Base-by-base conservation (phyloP, 164 flowering plant species). In the Cinnamomum chago region DNA sequence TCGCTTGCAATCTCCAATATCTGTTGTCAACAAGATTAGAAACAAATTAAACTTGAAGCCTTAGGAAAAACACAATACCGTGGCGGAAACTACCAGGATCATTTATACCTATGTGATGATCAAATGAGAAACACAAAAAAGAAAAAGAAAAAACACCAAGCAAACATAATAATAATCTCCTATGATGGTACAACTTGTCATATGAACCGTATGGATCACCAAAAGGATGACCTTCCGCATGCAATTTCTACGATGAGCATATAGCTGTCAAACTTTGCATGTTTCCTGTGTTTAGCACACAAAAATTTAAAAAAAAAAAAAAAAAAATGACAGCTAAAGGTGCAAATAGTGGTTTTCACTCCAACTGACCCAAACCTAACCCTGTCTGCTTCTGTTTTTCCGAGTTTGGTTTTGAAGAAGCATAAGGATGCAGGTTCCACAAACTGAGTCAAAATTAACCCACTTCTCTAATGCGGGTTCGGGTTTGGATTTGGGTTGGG, bases 1-100 rank as follows among this genome's bases (percentile, higher is more conserved):
- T 93, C 98, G 77, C 70, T 76, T 5, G 90, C 83, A 78, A 95
- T 85, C 72, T 91, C 97, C 75, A 82, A 80, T 79, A 95, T 84
- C 99, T 95, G 89, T 62, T 81, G 79, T 27, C 5, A 10, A 30
- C 7, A 55, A 24, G 24, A 52, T 30, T 15, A 14, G 60, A 18
- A 15, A 14, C 5, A 20, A 55, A 20, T 17, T 3, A 55, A 17
- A 55, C 20, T 55, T 55, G n/a, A 13, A 15, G 17, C 18, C 60
- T 55, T 55, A 14, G n/a, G 60, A 3, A 55, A 30, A 30, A 30
- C 6, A 30, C 35, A 30, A 55, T 15, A 17, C 60, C n/a, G 5
- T 55, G 60, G 60, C 0, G 2, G 2, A 20, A 20, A 15, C 20
- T 14, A 17, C 17, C 60, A 55, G n/a, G 60, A 55, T 20, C n/a